phyloP scores from a whole-genome alignment of 345 rosid genomes.

The Turnera subulata region DNA sequence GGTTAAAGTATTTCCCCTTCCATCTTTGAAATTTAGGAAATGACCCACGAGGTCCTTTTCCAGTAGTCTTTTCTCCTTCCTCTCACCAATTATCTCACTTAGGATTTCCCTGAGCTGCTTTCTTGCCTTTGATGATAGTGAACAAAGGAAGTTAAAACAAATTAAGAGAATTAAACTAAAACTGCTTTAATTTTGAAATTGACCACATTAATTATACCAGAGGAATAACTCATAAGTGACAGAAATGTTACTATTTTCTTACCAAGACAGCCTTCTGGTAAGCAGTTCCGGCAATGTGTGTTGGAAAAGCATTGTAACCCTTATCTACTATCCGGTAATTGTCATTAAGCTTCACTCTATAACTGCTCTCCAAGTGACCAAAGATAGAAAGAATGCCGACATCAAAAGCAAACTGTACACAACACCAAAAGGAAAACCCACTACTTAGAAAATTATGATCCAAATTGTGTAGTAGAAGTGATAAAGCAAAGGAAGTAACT shows the following conservation, averaged over 20 bases:
- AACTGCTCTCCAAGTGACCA: slow-evolving; percentile 27
- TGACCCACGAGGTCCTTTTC: slow-evolving; percentile 39
- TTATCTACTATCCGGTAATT: slow-evolving; percentile 22
- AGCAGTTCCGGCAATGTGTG: slow-evolving; percentile 25
- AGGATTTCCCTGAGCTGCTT: slow-evolving; percentile 23
- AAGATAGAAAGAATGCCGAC: slow-evolving; percentile 44
- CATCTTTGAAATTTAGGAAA: slow-evolving; percentile 32
- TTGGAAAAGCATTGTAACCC: slow-evolving; percentile 35
- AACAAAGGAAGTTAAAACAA: neutral
- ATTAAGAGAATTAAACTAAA: neutral
- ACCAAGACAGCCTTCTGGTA: slow-evolving; percentile 26
- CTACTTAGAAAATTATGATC: neutral
- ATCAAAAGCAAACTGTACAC: slow-evolving; percentile 33
- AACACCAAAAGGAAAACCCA: neutral
- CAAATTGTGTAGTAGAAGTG: neutral
- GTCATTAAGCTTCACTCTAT: slow-evolving; percentile 30
- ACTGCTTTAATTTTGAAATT: neutral
- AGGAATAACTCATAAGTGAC: too few relatives aligned
- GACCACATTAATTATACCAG: neutral
- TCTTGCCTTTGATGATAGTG: slow-evolving; percentile 28
- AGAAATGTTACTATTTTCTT: neutral
- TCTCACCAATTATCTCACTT: slow-evolving; percentile 24
- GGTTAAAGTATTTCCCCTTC: slow-evolving; percentile 24
- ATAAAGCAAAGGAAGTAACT: neutral
- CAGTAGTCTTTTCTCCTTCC: slow-evolving; percentile 30